Base-by-base conservation (phyloP, 768 basidiomycete species). In the Pleurotus giganteus region DNA sequence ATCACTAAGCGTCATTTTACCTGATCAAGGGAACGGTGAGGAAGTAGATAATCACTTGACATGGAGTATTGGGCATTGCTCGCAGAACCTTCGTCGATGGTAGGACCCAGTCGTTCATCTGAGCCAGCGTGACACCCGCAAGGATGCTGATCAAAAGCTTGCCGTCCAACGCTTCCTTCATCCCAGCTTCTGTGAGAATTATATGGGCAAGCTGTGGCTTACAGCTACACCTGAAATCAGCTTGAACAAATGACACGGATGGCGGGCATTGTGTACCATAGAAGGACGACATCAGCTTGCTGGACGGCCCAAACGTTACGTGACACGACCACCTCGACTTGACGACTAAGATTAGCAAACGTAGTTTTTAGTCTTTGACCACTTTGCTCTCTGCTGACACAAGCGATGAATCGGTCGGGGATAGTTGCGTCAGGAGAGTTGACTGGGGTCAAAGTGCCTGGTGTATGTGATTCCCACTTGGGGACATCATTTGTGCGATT, bases 61-160 rank as follows among this genome's bases (percentile, higher is more conserved):
- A 93, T 17, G 97, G 94, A 2, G 96, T 98, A 66, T 99, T 99
- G 60, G 97, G 95, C 97, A 99, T 99, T 9, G 94, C 91, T 54
- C 97, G 86, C 56, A 98, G 86, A 57, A 98, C 89, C 61, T 83
- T 85, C 39, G 92, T 93, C n/a, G 77, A 78, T 2, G 86, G 78
- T 23, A 75, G 74, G 28, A 94, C 90, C 89, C 88, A 89, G 4
- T 70, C 77, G 42, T 77, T 71, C 32, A 98, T 74, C 69, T 98
- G 95, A 29, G 75, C 58, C 59, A 98, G 89, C 26, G 90, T 98
- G 4, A 97, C 89, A 60, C 97, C 97, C n/a, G 97, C 95, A 28
- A 98, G 86, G 67, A 98, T 97, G 65, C 95, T 98, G 69, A 98
- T 91, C 57, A 99, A 76, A 1, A 98, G 82, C 71, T 98, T 98